Evolutionary conservation across 495 filamentous ascomycete species (phyloP).

Genomic region (Hyphodiscus hymeniophilus): DNA sequence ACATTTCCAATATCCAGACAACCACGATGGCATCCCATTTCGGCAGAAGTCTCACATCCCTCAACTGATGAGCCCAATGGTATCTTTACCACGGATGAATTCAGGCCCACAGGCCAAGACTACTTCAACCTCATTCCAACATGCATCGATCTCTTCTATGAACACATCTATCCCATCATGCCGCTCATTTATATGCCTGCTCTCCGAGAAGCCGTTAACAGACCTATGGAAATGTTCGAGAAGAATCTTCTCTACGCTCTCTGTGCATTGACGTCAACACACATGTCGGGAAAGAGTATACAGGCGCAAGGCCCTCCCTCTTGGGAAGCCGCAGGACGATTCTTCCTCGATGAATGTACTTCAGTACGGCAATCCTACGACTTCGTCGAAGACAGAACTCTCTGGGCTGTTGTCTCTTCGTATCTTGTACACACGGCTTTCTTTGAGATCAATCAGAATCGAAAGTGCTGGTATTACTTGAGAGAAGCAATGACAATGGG

Average conservation of each 20-base stretch:
- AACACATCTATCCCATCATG: slow-evolving; percentile 33
- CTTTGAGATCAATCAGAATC: slow-evolving; percentile 27
- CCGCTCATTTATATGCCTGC: slow-evolving; percentile 29
- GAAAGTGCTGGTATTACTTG: slow-evolving; percentile 52
- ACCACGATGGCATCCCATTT: slow-evolving; percentile 16
- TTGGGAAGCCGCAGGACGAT: slow-evolving; percentile 28
- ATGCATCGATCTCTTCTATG: slow-evolving; percentile 32
- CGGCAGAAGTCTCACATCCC: slow-evolving; percentile 11
- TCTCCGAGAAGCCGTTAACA: slow-evolving; percentile 17
- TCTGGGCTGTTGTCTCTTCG: slow-evolving; percentile 27
- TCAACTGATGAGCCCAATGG: slow-evolving; percentile 20
- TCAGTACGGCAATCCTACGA: slow-evolving; percentile 26
- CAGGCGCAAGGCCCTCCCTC: slow-evolving; percentile 21
- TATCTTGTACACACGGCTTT: slow-evolving; percentile 28
- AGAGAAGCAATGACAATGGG: slow-evolving; percentile 52
- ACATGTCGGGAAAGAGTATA: slow-evolving; percentile 26
- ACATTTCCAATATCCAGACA: slow-evolving; percentile 7
- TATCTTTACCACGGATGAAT: slow-evolving; percentile 24
- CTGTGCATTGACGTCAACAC: slow-evolving; percentile 28
- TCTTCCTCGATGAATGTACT: slow-evolving; percentile 30
- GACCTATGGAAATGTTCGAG: slow-evolving; percentile 22
- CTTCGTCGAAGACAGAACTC: slow-evolving; percentile 25
- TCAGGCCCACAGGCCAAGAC: slow-evolving; percentile 21
- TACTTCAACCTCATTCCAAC: slow-evolving; percentile 26
- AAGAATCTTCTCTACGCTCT: slow-evolving; percentile 28